Evolutionary conservation across 1,284 basidiomycete species (phyloP).

Genomic region (Tausonia pullulans): DNA sequence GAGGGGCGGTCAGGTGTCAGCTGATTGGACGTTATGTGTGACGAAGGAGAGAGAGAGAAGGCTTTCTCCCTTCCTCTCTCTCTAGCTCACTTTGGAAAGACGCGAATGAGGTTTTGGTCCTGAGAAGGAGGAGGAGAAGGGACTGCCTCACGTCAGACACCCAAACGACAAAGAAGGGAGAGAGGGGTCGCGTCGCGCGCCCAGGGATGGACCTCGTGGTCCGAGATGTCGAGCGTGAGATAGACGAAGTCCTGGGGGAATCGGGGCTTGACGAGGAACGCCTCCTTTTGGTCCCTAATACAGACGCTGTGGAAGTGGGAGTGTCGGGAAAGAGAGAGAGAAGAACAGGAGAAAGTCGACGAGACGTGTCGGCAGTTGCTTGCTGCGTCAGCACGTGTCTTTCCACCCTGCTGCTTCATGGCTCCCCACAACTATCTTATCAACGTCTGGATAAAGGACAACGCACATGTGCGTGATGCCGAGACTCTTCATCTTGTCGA

Average conservation of each 20-base stretch:
- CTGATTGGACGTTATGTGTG: not conserved
- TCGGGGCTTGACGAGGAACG: slow-evolving; percentile 72
- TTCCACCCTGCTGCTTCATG: no score
- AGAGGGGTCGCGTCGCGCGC: not conserved
- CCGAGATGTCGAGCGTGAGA: slow-evolving; percentile 72
- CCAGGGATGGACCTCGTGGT: slow-evolving; percentile 50
- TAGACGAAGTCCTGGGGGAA: slow-evolving; percentile 73
- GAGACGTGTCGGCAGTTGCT: not conserved
- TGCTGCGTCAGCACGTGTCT: no score
- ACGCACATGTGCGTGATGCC: slow-evolving; percentile 78
- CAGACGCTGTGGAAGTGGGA: slow-evolving; percentile 50
- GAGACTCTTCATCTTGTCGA: slow-evolving; percentile 51
- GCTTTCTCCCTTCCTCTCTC: no score
- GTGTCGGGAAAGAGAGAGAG: not conserved
- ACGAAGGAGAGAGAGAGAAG: slow-evolving; percentile 7
- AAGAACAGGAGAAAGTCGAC: no score
- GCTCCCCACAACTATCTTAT: no score
- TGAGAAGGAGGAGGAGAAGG: slow-evolving; percentile 10
- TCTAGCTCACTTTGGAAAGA: slow-evolving; percentile 56
- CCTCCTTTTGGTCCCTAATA: slow-evolving; percentile 74
- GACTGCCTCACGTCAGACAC: not conserved
- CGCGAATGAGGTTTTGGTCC: slow-evolving; percentile 74
- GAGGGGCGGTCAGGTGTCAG: slow-evolving; percentile 6
- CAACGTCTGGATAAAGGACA: not conserved
- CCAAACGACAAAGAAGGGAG: not conserved